Evolutionary conservation across 768 basidiomycete genomes (phyloP).

Genomic region (Hygrophorus russula): DNA sequence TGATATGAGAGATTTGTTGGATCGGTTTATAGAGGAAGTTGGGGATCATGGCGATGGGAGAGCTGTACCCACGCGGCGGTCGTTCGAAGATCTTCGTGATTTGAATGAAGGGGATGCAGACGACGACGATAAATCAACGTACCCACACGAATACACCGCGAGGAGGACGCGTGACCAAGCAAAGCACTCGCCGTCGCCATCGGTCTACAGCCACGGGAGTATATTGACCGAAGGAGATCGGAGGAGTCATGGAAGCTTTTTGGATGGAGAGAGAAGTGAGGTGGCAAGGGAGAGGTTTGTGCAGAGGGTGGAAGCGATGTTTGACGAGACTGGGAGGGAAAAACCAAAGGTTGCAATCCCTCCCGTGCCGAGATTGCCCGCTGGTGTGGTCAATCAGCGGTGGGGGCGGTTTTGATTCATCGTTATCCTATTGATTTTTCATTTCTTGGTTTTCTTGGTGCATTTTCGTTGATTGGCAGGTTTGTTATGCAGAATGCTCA

Average conservation of each 20-base stretch:
- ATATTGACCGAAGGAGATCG: not conserved
- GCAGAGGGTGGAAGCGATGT: conserved; percentile 40
- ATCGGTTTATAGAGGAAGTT: conserved; percentile 22
- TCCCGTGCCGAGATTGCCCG: conserved; percentile 34
- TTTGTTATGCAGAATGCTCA: not conserved
- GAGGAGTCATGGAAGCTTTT: not conserved
- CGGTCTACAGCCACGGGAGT: not conserved
- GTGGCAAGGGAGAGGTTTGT: conserved; percentile 38
- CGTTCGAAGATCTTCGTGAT: not conserved
- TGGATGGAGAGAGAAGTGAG: conserved; percentile 43
- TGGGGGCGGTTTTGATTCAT: not conserved
- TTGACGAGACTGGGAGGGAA: conserved; percentile 26
- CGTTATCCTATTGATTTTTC: not conserved
- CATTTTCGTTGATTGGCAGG: not conserved
- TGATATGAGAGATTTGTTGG: conserved; percentile 26
- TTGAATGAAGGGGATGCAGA: not conserved
- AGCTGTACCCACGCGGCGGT: not conserved
- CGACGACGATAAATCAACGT: conserved; percentile 5
- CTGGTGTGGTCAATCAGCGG: conserved; percentile 14
- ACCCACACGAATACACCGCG: not conserved
- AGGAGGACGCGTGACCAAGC: not conserved
- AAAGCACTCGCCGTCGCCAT: conserved; percentile 8
- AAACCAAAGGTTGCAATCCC: conserved; percentile 22
- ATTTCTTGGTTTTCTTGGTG: not conserved
- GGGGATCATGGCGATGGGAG: not conserved